Base-by-base conservation (phyloP, 2,329 filamentous ascomycete species). In the Dactylellina drechsleri region DNA sequence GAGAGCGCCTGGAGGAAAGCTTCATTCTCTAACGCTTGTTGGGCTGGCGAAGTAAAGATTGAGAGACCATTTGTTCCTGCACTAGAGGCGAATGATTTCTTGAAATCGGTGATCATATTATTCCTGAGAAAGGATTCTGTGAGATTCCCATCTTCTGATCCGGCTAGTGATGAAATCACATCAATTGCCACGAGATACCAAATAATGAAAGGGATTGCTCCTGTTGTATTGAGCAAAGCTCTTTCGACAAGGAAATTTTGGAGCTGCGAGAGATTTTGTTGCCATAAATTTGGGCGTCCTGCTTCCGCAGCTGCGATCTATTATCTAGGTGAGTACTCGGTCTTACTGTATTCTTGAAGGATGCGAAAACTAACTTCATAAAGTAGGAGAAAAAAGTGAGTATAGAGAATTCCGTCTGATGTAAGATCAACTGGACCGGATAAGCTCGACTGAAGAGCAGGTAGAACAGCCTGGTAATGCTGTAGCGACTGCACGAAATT, bases 161-260 rank as follows among this genome's bases (percentile, higher is more conserved):
- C 85, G 62, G 85, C 85, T 54, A 88, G 79, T 36, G 86, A 82
- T 13, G 85, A 85, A 76, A 87, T 84, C n/a, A 86, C 81, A 77
- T 88, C 87, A 52, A 88, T 84, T 66, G 83, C 83, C 77, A 84
- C 84, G 43, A 87, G 83, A 80, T 83, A 84, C 85, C 86, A 87
- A 15, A 87, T 79, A 4, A 87, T 82, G 76, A 85, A 86, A 1
- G 84, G 83, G 71, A 84, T 84, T 28, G 82, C 81, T 74, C 86
- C 85, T 2, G 79, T 80, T 8, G 81, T 81, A 66, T 83, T 81
- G n/a, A 82, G 80, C n/a, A 84, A 80, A 23, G 81, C 82, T 71
- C 86, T 82, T 66, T 86, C 82, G 23, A 84, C 79, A 1, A 84
- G 82, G 52, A 87, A 85, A 59, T 83, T 83, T 7, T 84, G 80